phyloP scores from a whole-genome alignment of 2,329 filamentous ascomycete species.

The Penicillium italicum region DNA sequence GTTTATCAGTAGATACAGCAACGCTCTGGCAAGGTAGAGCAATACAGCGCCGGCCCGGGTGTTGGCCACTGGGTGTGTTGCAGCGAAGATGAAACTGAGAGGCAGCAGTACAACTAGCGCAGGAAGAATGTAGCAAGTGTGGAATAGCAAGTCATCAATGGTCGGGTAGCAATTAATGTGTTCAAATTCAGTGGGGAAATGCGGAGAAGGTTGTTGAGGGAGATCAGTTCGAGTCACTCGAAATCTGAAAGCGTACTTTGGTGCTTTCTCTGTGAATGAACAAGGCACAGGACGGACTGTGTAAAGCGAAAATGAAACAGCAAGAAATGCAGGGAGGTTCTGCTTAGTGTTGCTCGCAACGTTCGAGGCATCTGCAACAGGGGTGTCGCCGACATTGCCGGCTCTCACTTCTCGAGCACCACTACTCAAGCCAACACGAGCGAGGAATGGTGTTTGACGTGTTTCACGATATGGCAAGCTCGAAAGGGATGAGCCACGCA shows the following conservation, averaged over 20 bases:
- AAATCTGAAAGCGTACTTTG: not conserved
- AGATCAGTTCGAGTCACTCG: not conserved
- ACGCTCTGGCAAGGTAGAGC: slow-evolving; percentile 3
- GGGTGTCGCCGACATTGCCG: not conserved
- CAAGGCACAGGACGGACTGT: not conserved
- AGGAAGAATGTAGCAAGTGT: slow-evolving; percentile 15
- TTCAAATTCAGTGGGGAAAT: not conserved
- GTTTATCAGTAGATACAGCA: slow-evolving; percentile 2
- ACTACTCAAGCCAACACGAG: not conserved
- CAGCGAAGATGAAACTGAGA: slow-evolving; percentile 1
- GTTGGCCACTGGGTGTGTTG: slow-evolving; percentile 1
- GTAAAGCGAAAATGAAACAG: slow-evolving; percentile 2
- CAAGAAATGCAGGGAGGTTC: not conserved
- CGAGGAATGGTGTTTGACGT: not conserved
- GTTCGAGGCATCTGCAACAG: not conserved
- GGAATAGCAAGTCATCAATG: slow-evolving; percentile 14
- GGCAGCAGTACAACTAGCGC: slow-evolving; percentile 7
- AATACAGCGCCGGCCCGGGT: slow-evolving; percentile 8
- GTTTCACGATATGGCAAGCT: not conserved
- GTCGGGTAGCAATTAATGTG: not conserved
- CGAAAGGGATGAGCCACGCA: slow-evolving; percentile 2
- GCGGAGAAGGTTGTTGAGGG: not conserved
- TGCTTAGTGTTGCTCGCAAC: not conserved
- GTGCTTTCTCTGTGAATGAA: not conserved
- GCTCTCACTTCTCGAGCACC: not conserved